phyloP scores from a whole-genome alignment of 1,139 yeast genomes.

The Diutina mesorugosa region DNA sequence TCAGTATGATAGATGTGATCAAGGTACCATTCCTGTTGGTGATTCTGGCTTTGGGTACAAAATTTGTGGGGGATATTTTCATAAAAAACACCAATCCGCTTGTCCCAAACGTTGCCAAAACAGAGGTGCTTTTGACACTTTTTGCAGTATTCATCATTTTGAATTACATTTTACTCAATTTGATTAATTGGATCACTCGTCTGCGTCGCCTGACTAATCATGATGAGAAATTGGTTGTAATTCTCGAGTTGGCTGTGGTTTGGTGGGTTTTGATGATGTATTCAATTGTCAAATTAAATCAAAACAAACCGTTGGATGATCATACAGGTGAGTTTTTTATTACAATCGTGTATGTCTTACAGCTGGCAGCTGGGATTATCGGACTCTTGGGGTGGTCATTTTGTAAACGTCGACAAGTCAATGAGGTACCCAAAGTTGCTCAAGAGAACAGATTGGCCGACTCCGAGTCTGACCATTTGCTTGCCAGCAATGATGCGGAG shows the following conservation, averaged over 20 bases:
- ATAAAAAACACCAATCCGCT: slow-evolving; percentile 32
- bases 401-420: slow-evolving; percentile 4
- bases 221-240: slow-evolving; percentile 58
- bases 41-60: slow-evolving; percentile 16
- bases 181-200: slow-evolving; percentile 26
- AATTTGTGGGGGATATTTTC: slow-evolving; percentile 21
- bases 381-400: slow-evolving; percentile 43
- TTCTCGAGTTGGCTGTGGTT: slow-evolving; percentile 42
- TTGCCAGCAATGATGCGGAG: neutral
- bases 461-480: neutral
- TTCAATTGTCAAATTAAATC: slow-evolving; percentile 32
- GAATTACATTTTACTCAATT: slow-evolving; percentile 45
- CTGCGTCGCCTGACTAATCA: slow-evolving; percentile 41
- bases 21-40: slow-evolving; percentile 46
- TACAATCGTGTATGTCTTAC: slow-evolving; percentile 36
- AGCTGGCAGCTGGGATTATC: slow-evolving; percentile 37
- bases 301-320: slow-evolving; percentile 25
- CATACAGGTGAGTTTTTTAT: slow-evolving; percentile 52
- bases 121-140: slow-evolving; percentile 20
- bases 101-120: slow-evolving; percentile 43
- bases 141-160: slow-evolving; percentile 26
- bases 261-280: slow-evolving; percentile 43
- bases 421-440: neutral
- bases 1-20: slow-evolving; percentile 10
- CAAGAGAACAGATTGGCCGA: neutral